Evolutionary conservation across 108 stramenopile species (phyloP).

Genomic region (Fragilaria crotonensis): DNA sequence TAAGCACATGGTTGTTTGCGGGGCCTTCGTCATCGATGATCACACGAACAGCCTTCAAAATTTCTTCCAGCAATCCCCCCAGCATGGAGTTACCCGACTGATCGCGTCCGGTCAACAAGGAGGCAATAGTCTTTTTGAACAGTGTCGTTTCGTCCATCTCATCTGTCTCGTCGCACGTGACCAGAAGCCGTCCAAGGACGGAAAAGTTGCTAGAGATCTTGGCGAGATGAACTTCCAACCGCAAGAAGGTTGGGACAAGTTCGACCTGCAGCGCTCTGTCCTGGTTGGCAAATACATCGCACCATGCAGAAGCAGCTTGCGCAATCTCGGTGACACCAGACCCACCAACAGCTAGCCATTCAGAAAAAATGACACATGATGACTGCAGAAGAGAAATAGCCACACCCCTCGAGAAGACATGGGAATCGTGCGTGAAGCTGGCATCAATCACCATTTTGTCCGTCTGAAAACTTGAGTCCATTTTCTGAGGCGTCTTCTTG

Average conservation of each 20-base stretch:
- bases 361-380: constrained; percentile 31
- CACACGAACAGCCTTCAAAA: background rate
- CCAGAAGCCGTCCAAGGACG: constrained; percentile 15
- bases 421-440: constrained; percentile 1
- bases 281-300: constrained; percentile 8
- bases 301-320: constrained; percentile 16
- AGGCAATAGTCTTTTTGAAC: constrained; percentile 4
- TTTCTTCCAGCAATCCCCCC: background rate
- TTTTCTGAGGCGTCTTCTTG: constrained; percentile 9
- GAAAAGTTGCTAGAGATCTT: constrained; percentile 1
- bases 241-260: constrained; percentile 22
- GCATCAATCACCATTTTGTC: background rate
- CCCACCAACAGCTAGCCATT: constrained; percentile 28
- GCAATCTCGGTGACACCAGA: constrained; percentile 14
- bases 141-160: background rate
- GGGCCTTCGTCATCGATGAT: background rate
- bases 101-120: background rate
- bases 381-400: constrained; percentile 21
- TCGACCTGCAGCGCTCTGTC: constrained; percentile 5
- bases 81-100: background rate
- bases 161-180: constrained; percentile 6
- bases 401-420: constrained; percentile 1
- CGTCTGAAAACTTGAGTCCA: constrained; percentile 3
- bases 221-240: constrained; percentile 24
- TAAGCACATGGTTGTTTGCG: background rate